Percentiles rank a stretch among this genome's conserved stretches.
These are phyloP conservation scores for Helicocarpus griseus DNA, from an alignment of 2,329 filamentous ascomycete species.

Conservation along the genomic window DNA sequence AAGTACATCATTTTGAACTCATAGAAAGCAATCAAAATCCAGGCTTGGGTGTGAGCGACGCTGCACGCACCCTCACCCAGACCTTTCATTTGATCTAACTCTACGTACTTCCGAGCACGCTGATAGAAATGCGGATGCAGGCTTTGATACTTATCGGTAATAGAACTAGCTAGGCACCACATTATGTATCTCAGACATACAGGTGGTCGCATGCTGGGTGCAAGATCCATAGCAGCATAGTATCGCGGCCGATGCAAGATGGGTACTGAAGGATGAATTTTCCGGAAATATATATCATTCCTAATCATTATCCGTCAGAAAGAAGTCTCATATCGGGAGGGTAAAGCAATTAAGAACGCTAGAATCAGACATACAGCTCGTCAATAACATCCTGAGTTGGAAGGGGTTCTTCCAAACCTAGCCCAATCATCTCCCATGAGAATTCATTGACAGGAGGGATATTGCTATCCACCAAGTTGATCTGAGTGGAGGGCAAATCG, in stretches of 20 bases:
- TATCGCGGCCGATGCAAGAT: conserved; percentile 87
- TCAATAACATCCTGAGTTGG: conserved; percentile 74
- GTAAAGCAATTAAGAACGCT: not conserved
- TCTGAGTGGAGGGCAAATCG: conserved; percentile 9
- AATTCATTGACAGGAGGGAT: conserved; percentile 37
- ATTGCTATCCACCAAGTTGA: conserved; percentile 14
- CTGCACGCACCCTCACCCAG: conserved; percentile 85
- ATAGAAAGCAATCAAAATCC: conserved; percentile 68
- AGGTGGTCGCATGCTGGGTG: conserved; percentile 76
- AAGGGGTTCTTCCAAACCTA: conserved; percentile 73
- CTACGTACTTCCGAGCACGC: conserved; percentile 78
- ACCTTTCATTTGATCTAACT: conserved; percentile 82
- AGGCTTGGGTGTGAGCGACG: conserved; percentile 75
- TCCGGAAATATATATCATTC: conserved; percentile 81
- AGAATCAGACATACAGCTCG: conserved; percentile 53
- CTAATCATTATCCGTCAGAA: conserved; percentile 33
- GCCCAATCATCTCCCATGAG: conserved; percentile 75
- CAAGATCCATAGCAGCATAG: conserved; percentile 76
- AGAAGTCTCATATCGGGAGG: conserved; percentile 1
- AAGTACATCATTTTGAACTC: conserved; percentile 99
- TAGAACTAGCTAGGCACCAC: conserved; percentile 85
- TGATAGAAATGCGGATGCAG: conserved; percentile 85
- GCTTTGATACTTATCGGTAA: conserved; percentile 69
- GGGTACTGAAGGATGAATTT: conserved; percentile 73
- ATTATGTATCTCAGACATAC: conserved; percentile 87